phyloP scores from a whole-genome alignment of 176 grass and related monocot genomes.

The Eragrostis curvula region DNA sequence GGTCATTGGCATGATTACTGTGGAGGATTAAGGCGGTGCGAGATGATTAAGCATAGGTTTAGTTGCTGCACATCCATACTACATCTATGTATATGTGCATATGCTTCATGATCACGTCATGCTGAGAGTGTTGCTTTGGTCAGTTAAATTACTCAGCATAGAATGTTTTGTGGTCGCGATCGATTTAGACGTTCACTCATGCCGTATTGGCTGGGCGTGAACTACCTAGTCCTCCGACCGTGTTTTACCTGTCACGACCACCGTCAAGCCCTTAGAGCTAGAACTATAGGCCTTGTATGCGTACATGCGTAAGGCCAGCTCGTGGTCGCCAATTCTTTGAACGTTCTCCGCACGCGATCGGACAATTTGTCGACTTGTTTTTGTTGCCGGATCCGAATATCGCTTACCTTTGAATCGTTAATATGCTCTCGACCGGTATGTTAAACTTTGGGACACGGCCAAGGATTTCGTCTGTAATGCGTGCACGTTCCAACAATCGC shows the following conservation, averaged over 20 bases:
- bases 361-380: not conserved
- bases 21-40: conserved; percentile 20
- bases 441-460: not conserved
- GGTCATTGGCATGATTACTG: conserved; percentile 44
- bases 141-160: not conserved
- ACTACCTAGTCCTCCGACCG: not conserved
- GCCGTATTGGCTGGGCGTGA: conserved; percentile 3
- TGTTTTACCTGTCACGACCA: not conserved
- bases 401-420: conserved; percentile 42
- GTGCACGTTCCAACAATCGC: conserved; percentile 32
- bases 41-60: conserved; percentile 10
- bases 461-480: conserved; percentile 13
- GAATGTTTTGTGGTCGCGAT: not conserved
- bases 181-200: not conserved
- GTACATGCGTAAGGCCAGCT: not conserved
- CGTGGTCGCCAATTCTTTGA: conserved; percentile 15
- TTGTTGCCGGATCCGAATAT: not conserved
- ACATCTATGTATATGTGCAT: not conserved
- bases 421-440: not conserved
- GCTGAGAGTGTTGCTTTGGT: conserved; percentile 25
- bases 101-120: conserved; percentile 58
- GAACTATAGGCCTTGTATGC: not conserved
- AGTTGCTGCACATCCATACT: not conserved
- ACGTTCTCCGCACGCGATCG: conserved; percentile 9
- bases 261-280: not conserved